A percentile compares a stretch with the other conserved stretches of the same genome.
phyloP scores from a whole-genome alignment of 192 early-diverging fungal species.

The Umbelopsis sp. region DNA sequence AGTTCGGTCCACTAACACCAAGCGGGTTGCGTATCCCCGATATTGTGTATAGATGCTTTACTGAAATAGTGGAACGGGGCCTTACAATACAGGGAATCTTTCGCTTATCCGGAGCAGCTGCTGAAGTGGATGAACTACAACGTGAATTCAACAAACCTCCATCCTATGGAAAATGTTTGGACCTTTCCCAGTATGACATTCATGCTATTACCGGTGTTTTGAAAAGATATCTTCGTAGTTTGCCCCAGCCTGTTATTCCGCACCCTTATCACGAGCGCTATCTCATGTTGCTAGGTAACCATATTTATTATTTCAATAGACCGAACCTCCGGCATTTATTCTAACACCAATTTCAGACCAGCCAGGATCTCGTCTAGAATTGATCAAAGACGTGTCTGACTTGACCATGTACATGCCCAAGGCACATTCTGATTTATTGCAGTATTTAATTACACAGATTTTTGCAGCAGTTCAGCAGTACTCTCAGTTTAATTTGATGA shows the following conservation, averaged over 20 bases:
- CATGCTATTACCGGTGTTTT: slow-evolving; percentile 39
- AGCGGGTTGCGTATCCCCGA: slow-evolving; percentile 30
- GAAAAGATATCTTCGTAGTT: slow-evolving; percentile 33
- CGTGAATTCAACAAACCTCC: slow-evolving; percentile 29
- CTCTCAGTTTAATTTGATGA: slow-evolving; percentile 37
- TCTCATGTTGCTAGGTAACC: slow-evolving; percentile 12
- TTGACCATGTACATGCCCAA: slow-evolving; percentile 23
- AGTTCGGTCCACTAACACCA: slow-evolving; percentile 26
- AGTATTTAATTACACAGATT: slow-evolving; percentile 26
- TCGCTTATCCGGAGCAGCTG: slow-evolving; percentile 38
- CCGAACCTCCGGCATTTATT: background rate
- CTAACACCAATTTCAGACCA: background rate
- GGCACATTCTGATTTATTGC: slow-evolving; percentile 25
- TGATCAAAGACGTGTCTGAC: slow-evolving; percentile 5
- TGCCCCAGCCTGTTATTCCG: slow-evolving; percentile 38
- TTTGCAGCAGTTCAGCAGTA: slow-evolving; percentile 29
- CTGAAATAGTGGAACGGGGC: slow-evolving; percentile 37
- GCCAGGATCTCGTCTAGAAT: background rate
- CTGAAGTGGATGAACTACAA: slow-evolving; percentile 32
- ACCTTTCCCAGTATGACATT: slow-evolving; percentile 33
- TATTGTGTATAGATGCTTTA: slow-evolving; percentile 31
- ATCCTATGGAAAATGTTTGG: slow-evolving; percentile 30
- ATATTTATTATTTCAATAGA: background rate
- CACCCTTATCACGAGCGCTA: slow-evolving; percentile 25
- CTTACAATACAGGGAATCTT: slow-evolving; percentile 36